Conservation (phyloP, 345 rosid species). For the Hibiscus trionum region DNA sequence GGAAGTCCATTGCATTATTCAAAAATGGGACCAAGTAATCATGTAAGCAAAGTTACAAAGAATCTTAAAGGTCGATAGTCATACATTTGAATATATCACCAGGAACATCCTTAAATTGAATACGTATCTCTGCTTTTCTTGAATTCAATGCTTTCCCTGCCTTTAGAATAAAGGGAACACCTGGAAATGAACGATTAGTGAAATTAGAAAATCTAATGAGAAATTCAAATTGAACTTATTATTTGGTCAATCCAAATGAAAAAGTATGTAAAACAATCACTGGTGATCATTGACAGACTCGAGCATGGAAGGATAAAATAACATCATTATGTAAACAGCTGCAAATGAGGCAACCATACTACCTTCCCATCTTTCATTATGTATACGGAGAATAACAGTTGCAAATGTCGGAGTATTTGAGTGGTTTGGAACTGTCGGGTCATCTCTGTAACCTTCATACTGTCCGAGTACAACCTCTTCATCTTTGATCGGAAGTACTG, state of each 20-base stretch:
- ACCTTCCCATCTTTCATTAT: conserved; percentile 99
- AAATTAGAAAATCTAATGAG: not conserved
- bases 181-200: conserved; percentile 33
- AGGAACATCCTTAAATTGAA: conserved; percentile 98
- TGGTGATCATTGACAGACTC: not conserved
- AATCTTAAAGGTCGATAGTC: conserved; percentile 13
- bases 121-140: conserved; percentile 96
- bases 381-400: conserved; percentile 64
- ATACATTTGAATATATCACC: conserved; percentile 95
- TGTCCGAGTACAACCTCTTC: conserved; percentile 98
- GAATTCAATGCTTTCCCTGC: conserved; percentile 98
- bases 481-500: conserved; percentile 80
- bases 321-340: not conserved
- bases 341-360: conserved; percentile 6
- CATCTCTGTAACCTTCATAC: conserved; percentile 82
- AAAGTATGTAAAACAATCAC: not conserved
- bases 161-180: conserved; percentile 93
- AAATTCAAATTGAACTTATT: not conserved
- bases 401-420: conserved; percentile 39
- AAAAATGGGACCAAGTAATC: not conserved
- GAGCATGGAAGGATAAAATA: not conserved
- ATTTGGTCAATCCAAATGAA: not conserved
- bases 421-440: conserved; percentile 93
- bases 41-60: not conserved
- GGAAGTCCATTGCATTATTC: not conserved